phyloP scores from a whole-genome alignment of 371 early-diverging fungal species.

The Basidiobolus meristosporus region DNA sequence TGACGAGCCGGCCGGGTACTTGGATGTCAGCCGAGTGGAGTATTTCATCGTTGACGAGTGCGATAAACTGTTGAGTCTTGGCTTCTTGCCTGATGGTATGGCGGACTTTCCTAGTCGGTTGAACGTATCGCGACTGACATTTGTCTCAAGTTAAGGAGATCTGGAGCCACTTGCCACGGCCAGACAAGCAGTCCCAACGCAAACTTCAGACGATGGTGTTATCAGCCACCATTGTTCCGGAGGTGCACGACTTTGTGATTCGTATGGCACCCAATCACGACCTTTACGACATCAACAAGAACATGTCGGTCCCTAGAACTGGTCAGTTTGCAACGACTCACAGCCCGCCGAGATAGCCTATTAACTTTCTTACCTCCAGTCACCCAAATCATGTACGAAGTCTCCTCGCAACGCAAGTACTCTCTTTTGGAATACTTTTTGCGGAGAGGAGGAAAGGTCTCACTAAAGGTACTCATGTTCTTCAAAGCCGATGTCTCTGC shows the following conservation, averaged over 20 bases:
- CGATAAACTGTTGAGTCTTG: slow-evolving; percentile 1
- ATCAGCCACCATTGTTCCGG: slow-evolving; percentile 1
- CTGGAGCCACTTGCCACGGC: background rate
- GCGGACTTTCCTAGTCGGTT: background rate
- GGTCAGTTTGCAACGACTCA: background rate
- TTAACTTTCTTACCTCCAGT: background rate
- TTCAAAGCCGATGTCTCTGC: background rate
- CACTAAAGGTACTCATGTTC: slow-evolving; percentile 1
- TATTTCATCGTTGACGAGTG: slow-evolving; percentile 2
- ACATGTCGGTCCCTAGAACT: slow-evolving; percentile 1
- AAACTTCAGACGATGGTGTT: slow-evolving; percentile 1
- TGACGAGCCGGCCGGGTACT: background rate
- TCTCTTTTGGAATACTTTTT: background rate
- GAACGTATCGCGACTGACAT: too few relatives aligned
- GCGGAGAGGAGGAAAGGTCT: slow-evolving; percentile 1
- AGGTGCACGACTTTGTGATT: slow-evolving; percentile 1
- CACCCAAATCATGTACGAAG: slow-evolving; percentile 1
- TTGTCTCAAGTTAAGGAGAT: background rate
- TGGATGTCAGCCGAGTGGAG: background rate
- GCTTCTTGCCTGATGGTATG: background rate
- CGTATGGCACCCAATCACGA: slow-evolving; percentile 1
- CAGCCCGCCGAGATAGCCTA: background rate
- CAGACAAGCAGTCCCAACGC: background rate
- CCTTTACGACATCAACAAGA: slow-evolving; percentile 1
- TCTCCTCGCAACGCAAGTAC: background rate